These are phyloP conservation scores for Pseudoscleropodium purum DNA, from an alignment of 225 moss, liverwort and hornwort species.

Conservation along the genomic window DNA sequence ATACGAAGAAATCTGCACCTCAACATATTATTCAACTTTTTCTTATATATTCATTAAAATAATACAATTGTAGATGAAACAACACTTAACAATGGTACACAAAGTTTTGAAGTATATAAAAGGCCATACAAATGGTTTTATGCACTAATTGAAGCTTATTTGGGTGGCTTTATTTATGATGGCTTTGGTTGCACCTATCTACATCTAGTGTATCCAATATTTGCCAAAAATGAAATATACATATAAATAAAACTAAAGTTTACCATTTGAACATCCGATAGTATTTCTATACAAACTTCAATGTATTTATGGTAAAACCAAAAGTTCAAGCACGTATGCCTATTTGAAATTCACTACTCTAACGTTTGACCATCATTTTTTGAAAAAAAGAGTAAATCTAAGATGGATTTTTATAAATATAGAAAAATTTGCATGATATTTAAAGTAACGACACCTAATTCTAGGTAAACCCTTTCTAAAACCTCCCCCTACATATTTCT, in stretches of 20 bases:
- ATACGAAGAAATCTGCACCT: not conserved
- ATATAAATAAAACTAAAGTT: not conserved
- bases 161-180: not conserved
- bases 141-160: not conserved
- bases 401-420: not conserved
- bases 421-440: not conserved
- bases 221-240: not conserved
- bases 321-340: rapidly evolving
- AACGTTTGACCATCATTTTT: rapidly evolving
- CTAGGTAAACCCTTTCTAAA: not conserved
- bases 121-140: not conserved
- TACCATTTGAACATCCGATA: not conserved
- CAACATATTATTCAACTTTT: too few relatives aligned
- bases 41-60: not conserved
- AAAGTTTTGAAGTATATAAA: not conserved
- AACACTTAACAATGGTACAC: not conserved
- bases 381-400: not conserved
- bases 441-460: not conserved
- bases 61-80: not conserved
- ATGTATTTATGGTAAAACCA: not conserved
- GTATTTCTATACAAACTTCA: too few relatives aligned
- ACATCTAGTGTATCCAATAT: not conserved
- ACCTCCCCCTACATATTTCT: rapidly evolving
- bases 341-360: not conserved
- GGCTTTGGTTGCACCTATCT: not conserved